phyloP scores from a whole-genome alignment of 129 eudicot species.

The Ambrosia artemisiifolia region DNA sequence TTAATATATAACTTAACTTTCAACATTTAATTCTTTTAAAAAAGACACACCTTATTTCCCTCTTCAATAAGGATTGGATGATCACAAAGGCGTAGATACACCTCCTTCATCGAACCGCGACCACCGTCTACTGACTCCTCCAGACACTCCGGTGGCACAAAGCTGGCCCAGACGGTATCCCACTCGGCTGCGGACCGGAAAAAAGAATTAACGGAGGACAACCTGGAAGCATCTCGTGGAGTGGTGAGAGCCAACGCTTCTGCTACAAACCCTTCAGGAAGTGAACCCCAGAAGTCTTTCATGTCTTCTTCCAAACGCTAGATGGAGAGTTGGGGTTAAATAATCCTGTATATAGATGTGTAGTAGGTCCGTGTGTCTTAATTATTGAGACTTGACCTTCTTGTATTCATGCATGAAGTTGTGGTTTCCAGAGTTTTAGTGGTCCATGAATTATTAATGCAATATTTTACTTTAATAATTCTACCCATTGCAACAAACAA shows the following conservation, averaged over 20 bases:
- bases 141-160: constrained; percentile 52
- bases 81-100: constrained; percentile 45
- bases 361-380: background rate
- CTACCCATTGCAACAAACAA: background rate
- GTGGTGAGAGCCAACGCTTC: constrained; percentile 39
- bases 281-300: constrained; percentile 20
- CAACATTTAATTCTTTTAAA: too few species aligned
- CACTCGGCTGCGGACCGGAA: constrained; percentile 57
- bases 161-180: constrained; percentile 54
- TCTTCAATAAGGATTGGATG: constrained; percentile 49
- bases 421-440: background rate
- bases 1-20: too few species aligned
- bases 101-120: constrained; percentile 34
- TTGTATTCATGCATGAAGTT: background rate
- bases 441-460: background rate
- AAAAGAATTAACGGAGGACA: constrained; percentile 29
- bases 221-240: constrained; percentile 48
- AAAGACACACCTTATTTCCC: constrained; percentile 40
- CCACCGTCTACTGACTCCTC: constrained; percentile 18
- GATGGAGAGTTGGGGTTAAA: too few species aligned
- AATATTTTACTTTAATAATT: too few species aligned
- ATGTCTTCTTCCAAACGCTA: background rate
- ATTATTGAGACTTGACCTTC: background rate
- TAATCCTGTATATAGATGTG: too few species aligned
- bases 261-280: constrained; percentile 55